phyloP scores from a whole-genome alignment of 2,329 filamentous ascomycete genomes.

The Exophiala oligosperma region DNA sequence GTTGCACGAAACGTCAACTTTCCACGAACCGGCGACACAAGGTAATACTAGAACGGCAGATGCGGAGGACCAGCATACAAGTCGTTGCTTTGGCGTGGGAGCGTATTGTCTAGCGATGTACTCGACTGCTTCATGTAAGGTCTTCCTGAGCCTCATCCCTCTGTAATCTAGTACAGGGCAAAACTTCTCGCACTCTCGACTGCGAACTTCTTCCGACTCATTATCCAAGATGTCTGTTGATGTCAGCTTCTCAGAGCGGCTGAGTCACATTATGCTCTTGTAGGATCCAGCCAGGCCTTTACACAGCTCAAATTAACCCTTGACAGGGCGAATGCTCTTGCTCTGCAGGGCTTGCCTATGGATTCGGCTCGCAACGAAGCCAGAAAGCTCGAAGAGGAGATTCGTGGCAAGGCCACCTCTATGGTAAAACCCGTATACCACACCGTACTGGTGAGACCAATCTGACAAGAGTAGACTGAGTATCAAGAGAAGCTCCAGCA shows the following conservation, averaged over 20 bases:
- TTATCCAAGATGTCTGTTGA: conserved; percentile 19
- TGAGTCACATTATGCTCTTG: conserved; percentile 64
- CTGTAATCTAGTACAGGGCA: too few relatives aligned
- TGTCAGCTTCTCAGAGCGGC: conserved; percentile 61
- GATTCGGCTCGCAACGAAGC: conserved; percentile 58
- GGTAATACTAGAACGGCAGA: too few relatives aligned
- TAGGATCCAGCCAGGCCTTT: conserved; percentile 40
- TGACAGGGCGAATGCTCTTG: conserved; percentile 51
- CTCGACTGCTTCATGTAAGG: too few relatives aligned
- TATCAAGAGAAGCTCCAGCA: conserved; percentile 48
- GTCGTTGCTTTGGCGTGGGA: too few relatives aligned
- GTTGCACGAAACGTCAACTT: neutral
- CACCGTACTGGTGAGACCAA: neutral
- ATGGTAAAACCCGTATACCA: conserved; percentile 48
- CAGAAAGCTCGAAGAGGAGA: conserved; percentile 64
- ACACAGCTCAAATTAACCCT: neutral
- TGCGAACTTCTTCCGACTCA: neutral
- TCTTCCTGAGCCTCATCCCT: too few relatives aligned
- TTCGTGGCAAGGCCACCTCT: conserved; percentile 59
- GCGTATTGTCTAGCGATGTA: too few relatives aligned
- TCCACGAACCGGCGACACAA: too few relatives aligned
- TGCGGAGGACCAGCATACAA: too few relatives aligned
- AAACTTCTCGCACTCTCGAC: too few relatives aligned
- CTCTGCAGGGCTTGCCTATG: conserved; percentile 39
- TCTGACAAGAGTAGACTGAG: conserved; percentile 53